Conservation (phyloP, 1,139 yeast species). For the Zygoascus sp. region DNA sequence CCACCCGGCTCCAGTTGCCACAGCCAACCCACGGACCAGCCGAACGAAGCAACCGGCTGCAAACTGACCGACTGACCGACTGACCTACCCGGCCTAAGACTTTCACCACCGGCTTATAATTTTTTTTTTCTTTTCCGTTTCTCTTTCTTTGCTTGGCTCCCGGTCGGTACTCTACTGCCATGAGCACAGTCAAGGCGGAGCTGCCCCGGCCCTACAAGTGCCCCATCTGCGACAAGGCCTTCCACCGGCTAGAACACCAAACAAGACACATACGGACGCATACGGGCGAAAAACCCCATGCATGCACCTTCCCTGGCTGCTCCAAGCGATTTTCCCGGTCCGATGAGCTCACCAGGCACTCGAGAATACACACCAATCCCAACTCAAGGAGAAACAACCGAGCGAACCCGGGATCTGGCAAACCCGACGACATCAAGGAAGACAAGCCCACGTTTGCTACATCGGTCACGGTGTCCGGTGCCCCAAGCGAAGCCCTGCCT, state of each 20-base stretch:
- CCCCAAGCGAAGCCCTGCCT: constrained; percentile 10
- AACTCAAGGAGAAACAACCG: constrained; percentile 52
- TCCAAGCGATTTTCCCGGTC: constrained; percentile 77
- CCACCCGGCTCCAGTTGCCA: not conserved
- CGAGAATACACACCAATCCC: constrained; percentile 81
- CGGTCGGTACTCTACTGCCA: not conserved
- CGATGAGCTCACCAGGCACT: constrained; percentile 87
- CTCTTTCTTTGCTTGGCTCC: no score
- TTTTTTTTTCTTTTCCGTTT: no score
- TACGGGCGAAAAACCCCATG: constrained; percentile 93
- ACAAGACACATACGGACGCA: constrained; percentile 93
- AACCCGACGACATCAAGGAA: not conserved
- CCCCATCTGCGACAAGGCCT: constrained; percentile 86
- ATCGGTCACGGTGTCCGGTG: not conserved
- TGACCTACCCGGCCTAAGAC: not conserved
- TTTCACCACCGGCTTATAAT: not conserved
- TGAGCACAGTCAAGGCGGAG: constrained; percentile 29
- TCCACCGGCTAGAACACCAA: constrained; percentile 88
- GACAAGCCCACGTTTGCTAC: not conserved
- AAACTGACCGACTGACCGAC: not conserved
- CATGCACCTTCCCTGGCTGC: constrained; percentile 84
- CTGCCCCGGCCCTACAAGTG: constrained; percentile 77
- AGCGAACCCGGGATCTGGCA: constrained; percentile 14
- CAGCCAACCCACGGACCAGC: not conserved
- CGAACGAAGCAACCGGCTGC: not conserved